A percentile compares a stretch with the other conserved stretches of the same genome.
phyloP scores from a whole-genome alignment of 192 early-diverging fungal genomes.

The Mortierella antarctica region DNA sequence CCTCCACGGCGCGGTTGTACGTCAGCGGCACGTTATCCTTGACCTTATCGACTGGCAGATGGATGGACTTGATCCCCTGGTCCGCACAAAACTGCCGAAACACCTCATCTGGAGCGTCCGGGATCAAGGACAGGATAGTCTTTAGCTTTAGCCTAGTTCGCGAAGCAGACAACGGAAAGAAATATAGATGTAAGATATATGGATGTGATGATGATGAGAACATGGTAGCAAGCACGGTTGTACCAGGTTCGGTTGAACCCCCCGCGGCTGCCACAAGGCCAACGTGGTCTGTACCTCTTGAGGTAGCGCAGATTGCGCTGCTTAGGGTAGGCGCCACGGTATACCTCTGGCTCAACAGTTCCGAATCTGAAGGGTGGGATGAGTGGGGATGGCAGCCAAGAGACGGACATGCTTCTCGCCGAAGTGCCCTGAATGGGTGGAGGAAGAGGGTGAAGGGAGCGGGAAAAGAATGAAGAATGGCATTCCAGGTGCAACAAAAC shows the following conservation, averaged over 20 bases:
- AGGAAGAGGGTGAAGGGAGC: too few relatives aligned
- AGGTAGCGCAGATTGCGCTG: constrained; percentile 88
- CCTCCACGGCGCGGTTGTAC: constrained; percentile 75
- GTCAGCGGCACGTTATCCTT: constrained; percentile 90
- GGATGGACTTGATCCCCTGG: constrained; percentile 73
- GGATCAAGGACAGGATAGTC: constrained; percentile 90
- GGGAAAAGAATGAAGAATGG: too few relatives aligned
- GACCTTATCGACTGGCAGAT: constrained; percentile 81
- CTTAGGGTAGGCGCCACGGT: constrained; percentile 91
- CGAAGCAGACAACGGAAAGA: background rate
- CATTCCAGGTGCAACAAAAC: too few relatives aligned
- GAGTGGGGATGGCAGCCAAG: constrained; percentile 57
- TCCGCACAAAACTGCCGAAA: constrained; percentile 72
- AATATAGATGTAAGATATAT: background rate
- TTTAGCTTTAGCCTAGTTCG: constrained; percentile 68
- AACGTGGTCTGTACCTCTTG: constrained; percentile 59
- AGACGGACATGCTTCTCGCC: constrained; percentile 29
- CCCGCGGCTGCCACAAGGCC: background rate
- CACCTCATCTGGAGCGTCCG: constrained; percentile 70
- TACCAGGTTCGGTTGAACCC: background rate
- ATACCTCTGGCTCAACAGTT: constrained; percentile 84
- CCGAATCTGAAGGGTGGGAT: constrained; percentile 89
- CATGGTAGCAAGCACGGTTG: background rate
- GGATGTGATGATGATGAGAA: background rate
- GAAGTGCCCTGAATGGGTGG: too few relatives aligned